Evolutionary conservation across 1,139 yeast genomes (phyloP).

Genomic region (Spathaspora sp.): DNA sequence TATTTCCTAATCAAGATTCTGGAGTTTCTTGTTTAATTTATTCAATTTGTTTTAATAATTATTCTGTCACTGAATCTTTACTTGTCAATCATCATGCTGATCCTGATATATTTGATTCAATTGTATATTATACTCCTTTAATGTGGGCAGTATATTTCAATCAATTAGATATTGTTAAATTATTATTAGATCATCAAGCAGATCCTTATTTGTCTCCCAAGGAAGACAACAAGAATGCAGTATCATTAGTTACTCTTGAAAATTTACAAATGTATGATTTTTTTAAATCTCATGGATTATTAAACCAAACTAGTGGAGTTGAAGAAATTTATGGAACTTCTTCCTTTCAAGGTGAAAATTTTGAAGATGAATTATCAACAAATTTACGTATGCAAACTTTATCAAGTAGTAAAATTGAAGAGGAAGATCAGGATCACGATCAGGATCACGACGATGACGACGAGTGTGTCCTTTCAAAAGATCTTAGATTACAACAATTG

Average conservation of each 20-base stretch:
- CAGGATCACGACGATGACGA: conserved; percentile 28
- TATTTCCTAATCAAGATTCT: conserved; percentile 32
- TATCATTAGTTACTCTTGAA: conserved; percentile 33
- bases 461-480: conserved; percentile 29
- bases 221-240: conserved; percentile 33
- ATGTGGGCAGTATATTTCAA: conserved; percentile 51
- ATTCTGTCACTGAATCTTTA: conserved; percentile 44
- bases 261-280: conserved; percentile 33
- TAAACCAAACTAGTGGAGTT: conserved; percentile 22
- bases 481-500: conserved; percentile 27
- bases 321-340: conserved; percentile 18
- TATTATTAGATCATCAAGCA: conserved; percentile 40
- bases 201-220: conserved; percentile 38
- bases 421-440: conserved; percentile 22
- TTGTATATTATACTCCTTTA: conserved; percentile 39
- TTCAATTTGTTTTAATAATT: conserved; percentile 51
- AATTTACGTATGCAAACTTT: conserved; percentile 55
- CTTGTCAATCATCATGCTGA: conserved; percentile 33
- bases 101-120: conserved; percentile 38
- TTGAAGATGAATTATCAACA: conserved; percentile 39
- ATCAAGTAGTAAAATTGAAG: conserved; percentile 12
- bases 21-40: conserved; percentile 54
- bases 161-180: conserved; percentile 34
- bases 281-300: conserved; percentile 40
- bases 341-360: conserved; percentile 22